Base-by-base conservation (phyloP, 371 early-diverging fungal species). In the Actinomortierella ambigua region DNA sequence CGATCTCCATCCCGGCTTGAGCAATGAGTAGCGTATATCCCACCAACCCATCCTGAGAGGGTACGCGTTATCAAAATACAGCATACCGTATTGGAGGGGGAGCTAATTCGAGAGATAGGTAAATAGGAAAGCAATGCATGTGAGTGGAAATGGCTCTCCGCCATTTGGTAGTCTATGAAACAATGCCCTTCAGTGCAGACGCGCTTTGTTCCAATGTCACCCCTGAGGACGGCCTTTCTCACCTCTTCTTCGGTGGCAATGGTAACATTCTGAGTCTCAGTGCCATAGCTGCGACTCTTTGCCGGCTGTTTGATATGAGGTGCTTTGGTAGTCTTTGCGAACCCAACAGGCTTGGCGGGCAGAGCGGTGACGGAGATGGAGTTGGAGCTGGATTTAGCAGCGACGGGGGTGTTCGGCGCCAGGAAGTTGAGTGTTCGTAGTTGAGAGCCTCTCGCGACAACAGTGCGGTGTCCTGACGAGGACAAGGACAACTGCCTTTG, bases 31-130 rank as follows among this genome's bases (percentile, higher is more conserved):
- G 8, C 73, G 66, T 23, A 63, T 40, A 43, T 71, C 73, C 67
- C 66, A 63, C 73, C 73, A 71, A 23, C 67, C 73, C 67, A 71
- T 71, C 53, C 56, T 71, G 53, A 71, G 67, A 20, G 73, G 73
- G 17, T 71, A 71, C 3, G 73, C 67, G 26, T 71, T 71, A 42
- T 71, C 73, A 50, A 71, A 66, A 51, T 71, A 71, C 1, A 71
- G 57, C 67, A 71, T n/a, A 4, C 73, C 73, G n/a, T 71, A 71
- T 29, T 59, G 46, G 14, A 64, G 47, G 1, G 65, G 65, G 22
- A 24, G 34, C 34, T 34, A 8, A 13, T 44, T 44, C n/a, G n/a
- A n/a, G 13, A 13, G 44, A 5, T n/a, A 13, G 13, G 3, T 15
- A 44, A 44, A 20, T 41, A 8, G 41, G 20, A 13, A 6, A 44